Base-by-base conservation (phyloP, 2,329 filamentous ascomycete genomes). In the Gliomastix tumulicola region DNA sequence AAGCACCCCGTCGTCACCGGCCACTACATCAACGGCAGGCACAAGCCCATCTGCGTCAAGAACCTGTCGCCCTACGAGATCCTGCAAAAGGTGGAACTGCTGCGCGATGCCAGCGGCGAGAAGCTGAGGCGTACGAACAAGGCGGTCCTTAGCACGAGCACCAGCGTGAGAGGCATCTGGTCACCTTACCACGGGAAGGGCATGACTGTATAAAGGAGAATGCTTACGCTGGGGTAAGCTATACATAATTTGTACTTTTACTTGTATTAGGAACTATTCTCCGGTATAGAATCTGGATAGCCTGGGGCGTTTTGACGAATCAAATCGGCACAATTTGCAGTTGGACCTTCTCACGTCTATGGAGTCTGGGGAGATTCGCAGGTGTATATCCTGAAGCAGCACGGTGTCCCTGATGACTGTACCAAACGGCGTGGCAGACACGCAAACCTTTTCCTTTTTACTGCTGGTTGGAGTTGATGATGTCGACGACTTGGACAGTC, bases 1-100 rank as follows among this genome's bases (percentile, higher is more conserved):
- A 84, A 84, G 56, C 90, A 97, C 63, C 92, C 92, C 25, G 78
- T 95, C 44, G 79, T 98, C 51, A 79, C 83, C 50, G 92, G 88
- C 40, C 76, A 87, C 62, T 98, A 94, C 65, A 87, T 97, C 69
- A 97, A 96, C 60, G 89, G 90, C 44, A 74, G 79, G 20, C 74
- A 84, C 44, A 92, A 92, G 60, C 76, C 87, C 9, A 78, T 97
- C 36, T 96, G 89, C 60, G 88, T 97, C 39, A 78, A 84, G 49
- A 97, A 95, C 52, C 62, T 96, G 55, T 80, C 88, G 49, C 77
- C 80, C 21, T 76, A 82, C 41, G 82, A 94, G 58, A 82, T 98
- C 25, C 57, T 89, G 38, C 71, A 87, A 55, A 96, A 96, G 70
- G 80, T 74, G 1, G 73, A 84, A 56, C 59, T 88, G 42, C 57